Evolutionary conservation across 2,329 filamentous ascomycete genomes (phyloP), one percentile per base, ranked within the genome.

Genomic region (Cercospora sesami): DNA sequence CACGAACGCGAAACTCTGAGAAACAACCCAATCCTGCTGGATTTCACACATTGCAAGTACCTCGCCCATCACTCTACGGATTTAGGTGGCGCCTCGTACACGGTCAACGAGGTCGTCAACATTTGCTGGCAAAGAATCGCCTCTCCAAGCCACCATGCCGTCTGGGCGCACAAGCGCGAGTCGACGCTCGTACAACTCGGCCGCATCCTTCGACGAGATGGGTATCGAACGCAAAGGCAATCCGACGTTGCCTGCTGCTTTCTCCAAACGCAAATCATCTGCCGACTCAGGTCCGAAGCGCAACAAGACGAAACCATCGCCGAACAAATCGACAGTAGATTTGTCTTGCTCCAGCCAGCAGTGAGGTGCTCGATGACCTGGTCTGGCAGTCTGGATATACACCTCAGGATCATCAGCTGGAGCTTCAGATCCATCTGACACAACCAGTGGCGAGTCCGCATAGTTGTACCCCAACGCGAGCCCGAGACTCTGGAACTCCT

Each of bases 401-500:
- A 61, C 28, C 58, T 61, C 39, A 16, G 58, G 36, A 6, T 62
- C 55, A 53, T 61, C 55, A 6, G 33, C 57, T 3, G 64, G 64
- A 14, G 30, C 36, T 5, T 51, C 12, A 18, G 55, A 61, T 12
- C 36, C 55, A 26, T 66, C 55, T 28, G 55, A 16, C 5, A 61
- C 64, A 30, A 66, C 26, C 8, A 66, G 23, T 6, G 57, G 33
- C 21, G 55, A 61, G 30, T 48, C 36, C 10, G 33, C 55, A 31
- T 66, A 66, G 26, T 30, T 48, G 57, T 66, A 61, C 16, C 64
- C 64, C 36, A 61, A n/a, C 28, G 55, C 64, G 10, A 66, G 55
- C 16, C 64, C 64, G 7, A 61, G 31, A 33, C 31, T 48, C 28
- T 64, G 62, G 5, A 64, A 64, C 45, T 64, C 51, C 18, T 60